Evolutionary conservation across 306 rosid species (phyloP).

Genomic region (Ziziphus jujuba): DNA sequence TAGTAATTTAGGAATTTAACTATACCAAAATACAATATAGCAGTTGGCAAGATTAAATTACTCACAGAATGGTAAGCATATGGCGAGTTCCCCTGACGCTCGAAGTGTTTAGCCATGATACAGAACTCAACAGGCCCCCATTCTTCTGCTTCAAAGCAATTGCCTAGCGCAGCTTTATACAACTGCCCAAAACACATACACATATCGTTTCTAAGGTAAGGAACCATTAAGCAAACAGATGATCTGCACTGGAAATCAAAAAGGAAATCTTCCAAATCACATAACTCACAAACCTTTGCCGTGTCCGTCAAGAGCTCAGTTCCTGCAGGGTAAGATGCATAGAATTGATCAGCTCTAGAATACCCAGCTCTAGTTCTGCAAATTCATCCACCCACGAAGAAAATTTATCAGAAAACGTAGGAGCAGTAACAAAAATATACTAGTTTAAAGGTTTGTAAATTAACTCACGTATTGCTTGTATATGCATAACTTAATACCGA

Average conservation of each 20-base stretch:
- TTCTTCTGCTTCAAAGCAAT: slow-evolving; percentile 80
- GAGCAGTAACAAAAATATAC: not conserved
- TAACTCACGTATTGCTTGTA: slow-evolving; percentile 72
- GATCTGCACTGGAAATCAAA: not conserved
- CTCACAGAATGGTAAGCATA: slow-evolving; percentile 90
- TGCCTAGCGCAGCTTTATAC: slow-evolving; percentile 92
- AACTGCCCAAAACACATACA: slow-evolving; percentile 40
- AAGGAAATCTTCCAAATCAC: not conserved
- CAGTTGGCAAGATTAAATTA: slow-evolving; percentile 6
- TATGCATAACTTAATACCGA: slow-evolving; percentile 69
- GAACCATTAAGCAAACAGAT: not conserved
- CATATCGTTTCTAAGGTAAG: not conserved
- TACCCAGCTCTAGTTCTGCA: slow-evolving; percentile 95
- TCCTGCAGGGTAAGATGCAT: slow-evolving; percentile 94
- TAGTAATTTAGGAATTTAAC: not conserved
- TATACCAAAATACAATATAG: not conserved
- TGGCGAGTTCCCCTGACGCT: slow-evolving; percentile 88
- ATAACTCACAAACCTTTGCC: slow-evolving; percentile 47
- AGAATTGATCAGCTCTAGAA: slow-evolving; percentile 91
- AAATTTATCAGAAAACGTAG: not conserved
- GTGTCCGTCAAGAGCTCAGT: slow-evolving; percentile 89
- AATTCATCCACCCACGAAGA: slow-evolving; percentile 22
- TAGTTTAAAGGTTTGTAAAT: not conserved
- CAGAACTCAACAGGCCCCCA: slow-evolving; percentile 94
- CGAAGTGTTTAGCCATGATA: slow-evolving; percentile 86